Evolutionary conservation across 2,329 filamentous ascomycete species (phyloP), one percentile per base, ranked within the genome.

Genomic region (Bipolaris gigantea): DNA sequence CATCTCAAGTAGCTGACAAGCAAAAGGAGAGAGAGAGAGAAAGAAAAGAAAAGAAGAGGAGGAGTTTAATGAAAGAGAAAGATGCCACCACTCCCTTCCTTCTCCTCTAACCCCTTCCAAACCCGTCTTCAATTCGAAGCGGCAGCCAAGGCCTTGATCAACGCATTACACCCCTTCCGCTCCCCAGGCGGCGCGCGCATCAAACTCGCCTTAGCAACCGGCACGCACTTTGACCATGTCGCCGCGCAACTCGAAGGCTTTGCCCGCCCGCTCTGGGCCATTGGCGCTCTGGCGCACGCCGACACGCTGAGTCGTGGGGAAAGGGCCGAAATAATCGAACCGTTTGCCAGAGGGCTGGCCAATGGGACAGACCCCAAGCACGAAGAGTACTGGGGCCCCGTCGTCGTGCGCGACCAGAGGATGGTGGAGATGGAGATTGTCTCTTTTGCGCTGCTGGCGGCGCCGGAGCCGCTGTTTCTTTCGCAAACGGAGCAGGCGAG

Each of bases 361-460:
- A 72, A 71, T 32, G 73, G 73, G 5, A 72, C 70, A 2, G 61
- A 76, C 44, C 72, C 73, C 11, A 11, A 50, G 0, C 69, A 73
- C 41, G 32, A 57, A 0, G 73, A 76, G 21, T 83, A 80, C 56
- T 83, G 81, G 81, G 80, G 80, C 0, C 64, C 71, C 1, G 73
- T 82, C 2, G 66, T 71, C 0, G 63, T 80, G 4, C 72, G 72
- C 18, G 80, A 83, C 44, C 81, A 83, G 59, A 66, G 80, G 2
- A 83, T 83, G 81, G 81, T 83, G 0, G 81, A 83, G 57, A 76
- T 79, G 36, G 81, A 83, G 59, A 78, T 79, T 23, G 73, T 83
- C 3, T 75, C 79, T 0, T 81, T 78, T 60, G 79, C 79, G 0
- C 66, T 83, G 1, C 69, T 83, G 0, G 64, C 71, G 2, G 76